Percentiles rank a stretch among this genome's conserved stretches.
Evolutionary conservation across 2,329 filamentous ascomycete species (phyloP).

Genomic region (Aspergillus quadrilineatus): DNA sequence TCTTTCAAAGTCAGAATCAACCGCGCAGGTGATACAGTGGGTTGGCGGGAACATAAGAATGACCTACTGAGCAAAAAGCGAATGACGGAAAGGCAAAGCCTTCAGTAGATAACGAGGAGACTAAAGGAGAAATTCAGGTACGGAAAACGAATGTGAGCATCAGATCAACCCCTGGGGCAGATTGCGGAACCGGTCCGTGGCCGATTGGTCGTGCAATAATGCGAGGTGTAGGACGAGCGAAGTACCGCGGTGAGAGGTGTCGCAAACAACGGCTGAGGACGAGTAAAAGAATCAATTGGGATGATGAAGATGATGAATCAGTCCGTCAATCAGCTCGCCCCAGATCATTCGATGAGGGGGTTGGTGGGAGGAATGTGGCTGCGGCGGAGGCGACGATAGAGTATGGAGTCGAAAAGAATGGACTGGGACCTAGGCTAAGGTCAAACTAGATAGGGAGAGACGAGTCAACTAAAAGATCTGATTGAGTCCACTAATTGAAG

Average conservation of each 20-base stretch:
- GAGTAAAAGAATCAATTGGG: constrained; percentile 3
- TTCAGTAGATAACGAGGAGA: background rate
- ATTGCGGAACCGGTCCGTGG: constrained; percentile 4
- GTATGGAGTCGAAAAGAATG: constrained; percentile 9
- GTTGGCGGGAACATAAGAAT: constrained; percentile 3
- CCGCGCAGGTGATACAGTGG: constrained; percentile 2
- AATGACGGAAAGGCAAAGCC: background rate
- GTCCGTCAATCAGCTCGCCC: constrained; percentile 1
- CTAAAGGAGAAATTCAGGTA: constrained; percentile 2
- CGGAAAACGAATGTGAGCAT: constrained; percentile 4
- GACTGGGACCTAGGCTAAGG: background rate
- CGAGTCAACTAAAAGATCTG: background rate
- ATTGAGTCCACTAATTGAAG: background rate
- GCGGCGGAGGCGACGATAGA: constrained; percentile 10
- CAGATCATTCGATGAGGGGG: constrained; percentile 13
- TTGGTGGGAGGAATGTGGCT: constrained; percentile 22
- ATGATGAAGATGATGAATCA: background rate
- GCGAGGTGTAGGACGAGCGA: constrained; percentile 15
- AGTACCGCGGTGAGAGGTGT: constrained; percentile 6
- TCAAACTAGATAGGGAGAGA: constrained; percentile 5
- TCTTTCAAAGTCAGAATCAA: constrained; percentile 14
- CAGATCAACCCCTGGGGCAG: constrained; percentile 10
- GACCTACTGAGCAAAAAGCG: constrained; percentile 7
- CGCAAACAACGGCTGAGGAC: constrained; percentile 9
- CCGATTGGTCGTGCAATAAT: constrained; percentile 14